Evolutionary conservation across 2,329 filamentous ascomycete species (phyloP).

Genomic region (Colletotrichum gloeosporioides): DNA sequence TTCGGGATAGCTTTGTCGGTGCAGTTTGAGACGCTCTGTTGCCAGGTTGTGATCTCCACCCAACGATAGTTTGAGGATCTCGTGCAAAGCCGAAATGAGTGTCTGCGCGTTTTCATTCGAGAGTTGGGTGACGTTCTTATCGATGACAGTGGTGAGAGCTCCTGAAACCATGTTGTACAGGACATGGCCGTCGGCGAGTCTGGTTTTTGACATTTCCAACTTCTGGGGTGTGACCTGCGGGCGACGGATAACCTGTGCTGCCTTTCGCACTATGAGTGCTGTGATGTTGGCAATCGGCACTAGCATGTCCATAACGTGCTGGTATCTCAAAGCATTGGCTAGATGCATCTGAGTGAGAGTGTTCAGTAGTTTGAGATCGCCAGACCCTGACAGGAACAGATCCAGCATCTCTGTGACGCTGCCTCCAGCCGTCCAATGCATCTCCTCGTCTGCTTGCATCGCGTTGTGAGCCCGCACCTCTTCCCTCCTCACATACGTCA

Average conservation of each 20-base stretch:
- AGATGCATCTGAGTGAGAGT: constrained; percentile 47
- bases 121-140: constrained; percentile 61
- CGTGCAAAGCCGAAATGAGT: constrained; percentile 46
- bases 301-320: constrained; percentile 52
- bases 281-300: constrained; percentile 40
- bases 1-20: constrained; percentile 38
- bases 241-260: constrained; percentile 25
- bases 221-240: background rate
- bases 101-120: constrained; percentile 46
- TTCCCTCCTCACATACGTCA: constrained; percentile 27
- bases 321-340: constrained; percentile 46
- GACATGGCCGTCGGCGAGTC: constrained; percentile 44
- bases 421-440: constrained; percentile 26
- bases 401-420: constrained; percentile 42
- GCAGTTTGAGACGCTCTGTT: constrained; percentile 33
- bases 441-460: constrained; percentile 29
- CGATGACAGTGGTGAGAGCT: constrained; percentile 52
- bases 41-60: constrained; percentile 40
- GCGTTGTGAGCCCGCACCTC: constrained; percentile 24
- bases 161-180: constrained; percentile 49
- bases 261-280: constrained; percentile 36
- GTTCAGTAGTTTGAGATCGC: constrained; percentile 47
- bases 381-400: constrained; percentile 44
- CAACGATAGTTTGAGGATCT: constrained; percentile 49
- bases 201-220: constrained; percentile 33